A percentile compares a stretch with the other conserved stretches of the same genome.
These are phyloP conservation scores for Aspergillus carbonarius DNA, from an alignment of 2,329 filamentous ascomycete species.

Conservation along the genomic window DNA sequence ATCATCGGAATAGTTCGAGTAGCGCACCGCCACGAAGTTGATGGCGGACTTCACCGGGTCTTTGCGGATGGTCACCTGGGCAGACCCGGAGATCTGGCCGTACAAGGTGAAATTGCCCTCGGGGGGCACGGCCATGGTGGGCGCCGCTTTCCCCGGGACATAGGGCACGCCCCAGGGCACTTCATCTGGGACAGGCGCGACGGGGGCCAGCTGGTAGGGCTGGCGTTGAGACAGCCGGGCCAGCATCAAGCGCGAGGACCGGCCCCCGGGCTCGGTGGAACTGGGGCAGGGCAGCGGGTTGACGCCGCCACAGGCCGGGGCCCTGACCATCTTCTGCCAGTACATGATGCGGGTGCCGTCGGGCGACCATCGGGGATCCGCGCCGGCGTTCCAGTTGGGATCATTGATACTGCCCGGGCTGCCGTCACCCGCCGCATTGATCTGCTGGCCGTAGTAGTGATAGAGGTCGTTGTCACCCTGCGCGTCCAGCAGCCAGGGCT, in stretches of 20 bases:
- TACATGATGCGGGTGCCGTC: conserved; percentile 48
- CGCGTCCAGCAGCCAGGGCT: conserved; percentile 45
- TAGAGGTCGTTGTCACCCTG: conserved; percentile 45
- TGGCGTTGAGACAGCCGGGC: conserved; percentile 38
- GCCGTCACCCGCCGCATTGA: conserved; percentile 42
- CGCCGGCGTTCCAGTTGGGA: conserved; percentile 50
- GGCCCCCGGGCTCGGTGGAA: conserved; percentile 41
- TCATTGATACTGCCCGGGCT: conserved; percentile 43
- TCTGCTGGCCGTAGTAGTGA: conserved; percentile 45
- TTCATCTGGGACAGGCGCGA: conserved; percentile 24
- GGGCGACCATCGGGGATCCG: conserved; percentile 38
- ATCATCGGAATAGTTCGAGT: conserved; percentile 41
- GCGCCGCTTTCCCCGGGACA: background rate
- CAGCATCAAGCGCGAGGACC: conserved; percentile 45
- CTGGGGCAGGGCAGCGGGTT: conserved; percentile 46
- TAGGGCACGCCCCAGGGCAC: conserved; percentile 22
- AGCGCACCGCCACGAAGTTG: conserved; percentile 34
- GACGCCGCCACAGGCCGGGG: conserved; percentile 45
- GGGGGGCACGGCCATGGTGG: background rate
- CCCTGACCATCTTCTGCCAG: conserved; percentile 40
- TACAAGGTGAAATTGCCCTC: conserved; percentile 19
- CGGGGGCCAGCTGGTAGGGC: conserved; percentile 20
- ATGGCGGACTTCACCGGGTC: conserved; percentile 9
- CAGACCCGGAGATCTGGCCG: conserved; percentile 14
- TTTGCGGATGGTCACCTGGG: conserved; percentile 6